Evolutionary conservation across 768 basidiomycete species (phyloP), one percentile per base, ranked within the genome.

Genomic region (Agaricus bisporus): DNA sequence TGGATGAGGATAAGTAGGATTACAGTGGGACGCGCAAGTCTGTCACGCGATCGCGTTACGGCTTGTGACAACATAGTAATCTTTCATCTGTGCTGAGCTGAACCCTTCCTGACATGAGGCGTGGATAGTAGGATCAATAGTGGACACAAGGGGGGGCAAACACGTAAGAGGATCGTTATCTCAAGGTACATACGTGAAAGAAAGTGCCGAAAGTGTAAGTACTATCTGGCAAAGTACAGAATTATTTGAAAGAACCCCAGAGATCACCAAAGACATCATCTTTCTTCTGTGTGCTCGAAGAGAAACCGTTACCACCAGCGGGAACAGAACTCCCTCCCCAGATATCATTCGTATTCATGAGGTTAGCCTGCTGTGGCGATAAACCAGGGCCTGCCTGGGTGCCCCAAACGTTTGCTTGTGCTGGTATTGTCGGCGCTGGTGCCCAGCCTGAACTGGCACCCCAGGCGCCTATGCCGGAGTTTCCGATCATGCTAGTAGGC

Each of bases 201-300:
- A 22, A 22, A 22, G 1, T 22, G 22, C 22, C 22, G 22, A 22
- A 22, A 22, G 22, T 4, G 22, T 22, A 22, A 22, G 11, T 32
- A 32, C 8, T 32, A 7, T 11, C 8, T 8, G 32, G 8, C 32
- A 32, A 32, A 32, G 32, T 32, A 32, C 32, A 32, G 8, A 32
- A 11, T 63, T 74, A 91, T 74, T 90, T 90, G 67, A 88, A 88
- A 37, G 83, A 81, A 46, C 88, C 87, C 90, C 90, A 91, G 46
- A 92, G 66, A 67, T 91, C 88, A 6, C 86, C 88, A 63, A 91
- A 91, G 6, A 73, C 82, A 60, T 92, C 89, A 57, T 90, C 89
- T 68, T 78, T 86, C 73, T 86, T 85, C 46, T 63, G 64, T 8
- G 53, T 12, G 15, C 48, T 37, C 7, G 55, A 38, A 1, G 58